These are phyloP conservation scores for Hericium erinaceus DNA, from an alignment of 768 basidiomycete species.

Conservation along the genomic window DNA sequence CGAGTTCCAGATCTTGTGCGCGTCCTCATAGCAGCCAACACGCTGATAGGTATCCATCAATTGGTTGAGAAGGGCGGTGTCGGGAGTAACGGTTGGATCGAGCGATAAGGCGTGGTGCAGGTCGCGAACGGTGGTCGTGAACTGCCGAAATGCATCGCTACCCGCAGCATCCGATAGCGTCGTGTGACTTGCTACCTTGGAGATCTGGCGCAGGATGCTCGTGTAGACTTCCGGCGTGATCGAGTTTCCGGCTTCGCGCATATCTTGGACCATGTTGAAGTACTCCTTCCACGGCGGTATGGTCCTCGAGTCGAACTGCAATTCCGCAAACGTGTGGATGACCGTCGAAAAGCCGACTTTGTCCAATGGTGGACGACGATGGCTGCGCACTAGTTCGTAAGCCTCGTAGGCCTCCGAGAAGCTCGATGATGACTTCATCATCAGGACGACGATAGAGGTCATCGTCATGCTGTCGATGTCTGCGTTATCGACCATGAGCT, in stretches of 20 bases:
- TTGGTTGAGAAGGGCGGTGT: conserved; percentile 51
- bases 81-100: conserved; percentile 67
- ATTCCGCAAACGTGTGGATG: conserved; percentile 50
- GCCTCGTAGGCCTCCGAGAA: conserved; percentile 52
- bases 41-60: conserved; percentile 86
- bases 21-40: conserved; percentile 60
- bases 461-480: conserved; percentile 33
- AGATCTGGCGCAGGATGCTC: conserved; percentile 51
- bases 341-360: conserved; percentile 55
- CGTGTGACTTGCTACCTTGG: conserved; percentile 27
- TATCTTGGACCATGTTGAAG: conserved; percentile 72
- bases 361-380: conserved; percentile 30
- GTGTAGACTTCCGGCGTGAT: conserved; percentile 57
- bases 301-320: conserved; percentile 36
- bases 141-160: conserved; percentile 20
- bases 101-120: conserved; percentile 72
- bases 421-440: conserved; percentile 52
- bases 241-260: conserved; percentile 55
- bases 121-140: conserved; percentile 46
- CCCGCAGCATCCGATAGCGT: conserved; percentile 12
- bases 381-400: conserved; percentile 38
- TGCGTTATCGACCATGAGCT: conserved; percentile 52
- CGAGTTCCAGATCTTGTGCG: conserved; percentile 73
- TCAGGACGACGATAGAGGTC: conserved; percentile 47
- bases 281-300: conserved; percentile 37